Conservation (phyloP, 495 filamentous ascomycete genomes). For the Cercophora scortea region DNA sequence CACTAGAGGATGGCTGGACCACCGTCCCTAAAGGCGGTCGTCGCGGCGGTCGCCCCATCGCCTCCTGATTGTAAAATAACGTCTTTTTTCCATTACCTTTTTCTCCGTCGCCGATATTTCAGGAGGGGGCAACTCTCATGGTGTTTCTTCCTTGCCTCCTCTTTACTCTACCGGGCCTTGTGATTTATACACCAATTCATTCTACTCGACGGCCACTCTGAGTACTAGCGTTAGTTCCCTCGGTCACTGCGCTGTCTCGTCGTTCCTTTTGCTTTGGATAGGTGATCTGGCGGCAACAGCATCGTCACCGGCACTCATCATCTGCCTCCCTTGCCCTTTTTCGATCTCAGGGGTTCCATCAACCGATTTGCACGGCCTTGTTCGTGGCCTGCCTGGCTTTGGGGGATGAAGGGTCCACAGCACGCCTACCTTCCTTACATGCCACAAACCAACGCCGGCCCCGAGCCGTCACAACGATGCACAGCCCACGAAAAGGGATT, state of each 20-base stretch:
- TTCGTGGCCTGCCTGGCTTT: too few relatives aligned
- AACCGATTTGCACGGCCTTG: too few relatives aligned
- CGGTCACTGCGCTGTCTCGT: background rate
- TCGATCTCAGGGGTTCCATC: too few relatives aligned
- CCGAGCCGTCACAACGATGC: too few relatives aligned
- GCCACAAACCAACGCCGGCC: too few relatives aligned
- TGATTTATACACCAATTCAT: background rate
- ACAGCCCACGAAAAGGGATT: too few relatives aligned
- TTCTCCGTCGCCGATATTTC: background rate
- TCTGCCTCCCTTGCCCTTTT: too few relatives aligned
- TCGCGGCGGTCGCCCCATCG: constrained; percentile 27
- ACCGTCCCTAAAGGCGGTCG: constrained; percentile 53
- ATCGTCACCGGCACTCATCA: too few relatives aligned
- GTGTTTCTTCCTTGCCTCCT: background rate
- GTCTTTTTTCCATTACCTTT: background rate
- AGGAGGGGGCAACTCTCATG: background rate
- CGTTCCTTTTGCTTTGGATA: background rate
- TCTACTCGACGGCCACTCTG: background rate
- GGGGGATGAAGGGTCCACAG: too few relatives aligned
- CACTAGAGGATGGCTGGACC: constrained; percentile 70
- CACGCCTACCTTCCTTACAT: too few relatives aligned
- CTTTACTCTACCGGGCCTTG: background rate
- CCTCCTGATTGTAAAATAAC: constrained; percentile 15
- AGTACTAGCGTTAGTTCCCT: background rate
- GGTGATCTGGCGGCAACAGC: background rate